Percentiles rank a stretch among this genome's conserved stretches.
phyloP scores from a whole-genome alignment of 2,329 filamentous ascomycete genomes.

The Chrysoporthe cubensis region DNA sequence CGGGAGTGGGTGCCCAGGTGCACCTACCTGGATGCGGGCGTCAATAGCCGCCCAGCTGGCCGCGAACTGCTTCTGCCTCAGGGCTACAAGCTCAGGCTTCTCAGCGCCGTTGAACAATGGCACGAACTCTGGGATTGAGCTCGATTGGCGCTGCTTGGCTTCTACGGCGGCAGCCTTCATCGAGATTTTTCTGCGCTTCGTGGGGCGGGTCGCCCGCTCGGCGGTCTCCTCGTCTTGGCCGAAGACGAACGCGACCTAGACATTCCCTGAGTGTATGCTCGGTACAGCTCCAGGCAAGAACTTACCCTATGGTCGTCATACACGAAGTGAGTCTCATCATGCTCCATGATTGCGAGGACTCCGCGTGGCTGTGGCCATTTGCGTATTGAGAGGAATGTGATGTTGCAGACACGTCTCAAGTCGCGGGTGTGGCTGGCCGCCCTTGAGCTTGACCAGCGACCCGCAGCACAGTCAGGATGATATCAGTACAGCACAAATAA shows the following conservation, averaged over 20 bases:
- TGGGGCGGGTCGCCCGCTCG: slow-evolving; percentile 44
- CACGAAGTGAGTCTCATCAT: slow-evolving; percentile 33
- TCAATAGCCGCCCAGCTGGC: slow-evolving; percentile 68
- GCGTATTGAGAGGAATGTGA: slow-evolving; percentile 1
- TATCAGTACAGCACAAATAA: not conserved
- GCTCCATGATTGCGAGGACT: slow-evolving; percentile 15
- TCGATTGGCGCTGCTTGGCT: slow-evolving; percentile 31
- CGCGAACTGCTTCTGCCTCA: slow-evolving; percentile 64
- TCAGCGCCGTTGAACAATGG: slow-evolving; percentile 61
- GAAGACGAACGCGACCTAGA: slow-evolving; percentile 66
- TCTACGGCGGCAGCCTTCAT: slow-evolving; percentile 38
- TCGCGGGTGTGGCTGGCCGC: not conserved
- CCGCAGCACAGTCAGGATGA: not conserved
- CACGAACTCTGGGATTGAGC: slow-evolving; percentile 44
- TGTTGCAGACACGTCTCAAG: not conserved
- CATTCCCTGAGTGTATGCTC: slow-evolving; percentile 10
- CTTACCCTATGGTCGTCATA: slow-evolving; percentile 52
- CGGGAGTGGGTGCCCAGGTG: not conserved
- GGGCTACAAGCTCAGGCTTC: slow-evolving; percentile 48
- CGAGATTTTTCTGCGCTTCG: slow-evolving; percentile 61
- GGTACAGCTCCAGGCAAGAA: not conserved
- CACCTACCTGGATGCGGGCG: slow-evolving; percentile 60
- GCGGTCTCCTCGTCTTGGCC: slow-evolving; percentile 50
- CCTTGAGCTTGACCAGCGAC: not conserved
- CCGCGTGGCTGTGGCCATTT: not conserved